These are phyloP conservation scores for Chlamydomonas schloesseri DNA, from an alignment of 139 green algal species.

Conservation along the genomic window DNA sequence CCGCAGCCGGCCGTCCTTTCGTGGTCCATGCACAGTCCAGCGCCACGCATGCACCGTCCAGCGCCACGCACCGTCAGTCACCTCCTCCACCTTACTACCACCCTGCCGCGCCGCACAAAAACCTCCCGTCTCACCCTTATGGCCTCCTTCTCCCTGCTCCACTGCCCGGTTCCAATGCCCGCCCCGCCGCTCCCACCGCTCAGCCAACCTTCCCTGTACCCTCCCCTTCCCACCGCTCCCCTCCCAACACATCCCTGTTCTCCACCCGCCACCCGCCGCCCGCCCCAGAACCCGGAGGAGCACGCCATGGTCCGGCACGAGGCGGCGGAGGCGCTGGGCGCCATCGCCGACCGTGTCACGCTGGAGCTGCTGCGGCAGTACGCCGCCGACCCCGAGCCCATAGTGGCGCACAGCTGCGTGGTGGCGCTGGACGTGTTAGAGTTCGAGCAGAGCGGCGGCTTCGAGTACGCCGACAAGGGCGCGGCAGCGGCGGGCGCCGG, in stretches of 20 bases:
- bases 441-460: conserved; percentile 82
- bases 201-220: no score
- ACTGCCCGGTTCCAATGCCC: no score
- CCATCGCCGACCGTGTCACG: conserved; percentile 74
- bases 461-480: conserved; percentile 85
- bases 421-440: conserved; percentile 97
- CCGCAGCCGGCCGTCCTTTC: no score
- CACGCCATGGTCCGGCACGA: conserved; percentile 99
- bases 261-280: not conserved
- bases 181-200: no score
- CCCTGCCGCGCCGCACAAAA: no score
- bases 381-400: conserved; percentile 83
- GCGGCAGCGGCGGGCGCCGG: no score
- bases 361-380: conserved; percentile 79
- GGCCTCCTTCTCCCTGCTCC: no score
- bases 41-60: no score
- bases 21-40: no score
- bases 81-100: not conserved
- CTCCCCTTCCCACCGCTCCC: not conserved
- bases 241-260: not conserved
- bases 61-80: no score
- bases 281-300: conserved; percentile 79
- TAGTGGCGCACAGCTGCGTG: conserved; percentile 95
- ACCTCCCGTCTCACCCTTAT: no score
- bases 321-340: conserved; percentile 95